Evolutionary conservation across 2,329 filamentous ascomycete species (phyloP).

Genomic region (Drechslera avenae): DNA sequence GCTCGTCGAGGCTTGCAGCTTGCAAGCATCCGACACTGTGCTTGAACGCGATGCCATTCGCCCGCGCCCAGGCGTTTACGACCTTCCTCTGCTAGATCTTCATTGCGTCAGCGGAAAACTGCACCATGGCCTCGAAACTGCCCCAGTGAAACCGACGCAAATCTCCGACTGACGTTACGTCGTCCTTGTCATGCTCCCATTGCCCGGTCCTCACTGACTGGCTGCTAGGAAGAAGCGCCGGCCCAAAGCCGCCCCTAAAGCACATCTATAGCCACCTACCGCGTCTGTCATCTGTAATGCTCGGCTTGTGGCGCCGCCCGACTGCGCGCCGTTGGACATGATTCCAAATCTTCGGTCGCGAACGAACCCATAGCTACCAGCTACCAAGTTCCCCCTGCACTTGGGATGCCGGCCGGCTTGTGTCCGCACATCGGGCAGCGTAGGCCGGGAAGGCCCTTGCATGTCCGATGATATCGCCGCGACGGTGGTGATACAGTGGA

Average conservation of each 20-base stretch:
- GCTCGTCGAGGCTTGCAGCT: not conserved
- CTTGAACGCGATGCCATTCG: not conserved
- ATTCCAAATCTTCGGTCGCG: no score
- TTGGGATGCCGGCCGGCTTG: not conserved
- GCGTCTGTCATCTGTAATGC: slow-evolving; percentile 7
- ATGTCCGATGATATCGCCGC: not conserved
- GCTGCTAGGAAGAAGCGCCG: no score
- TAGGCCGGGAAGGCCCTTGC: not conserved
- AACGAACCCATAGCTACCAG: no score
- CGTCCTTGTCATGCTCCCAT: slow-evolving; percentile 2
- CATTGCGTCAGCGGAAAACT: slow-evolving; percentile 2
- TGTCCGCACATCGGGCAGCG: not conserved
- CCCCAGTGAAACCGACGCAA: slow-evolving; percentile 1
- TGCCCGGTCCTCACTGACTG: not conserved
- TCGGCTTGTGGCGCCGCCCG: not conserved
- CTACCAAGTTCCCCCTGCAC: no score
- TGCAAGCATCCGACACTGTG: no score
- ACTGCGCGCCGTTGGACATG: not conserved
- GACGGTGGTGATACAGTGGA: slow-evolving; percentile 8
- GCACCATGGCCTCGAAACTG: slow-evolving; percentile 1
- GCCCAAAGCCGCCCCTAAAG: not conserved
- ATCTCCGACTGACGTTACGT: slow-evolving; percentile 12
- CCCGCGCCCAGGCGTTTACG: not conserved
- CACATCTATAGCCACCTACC: no score
- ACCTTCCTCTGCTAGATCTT: no score